Conservation (phyloP, 208 protist species). For the Tritrichomonas foetus region DNA sequence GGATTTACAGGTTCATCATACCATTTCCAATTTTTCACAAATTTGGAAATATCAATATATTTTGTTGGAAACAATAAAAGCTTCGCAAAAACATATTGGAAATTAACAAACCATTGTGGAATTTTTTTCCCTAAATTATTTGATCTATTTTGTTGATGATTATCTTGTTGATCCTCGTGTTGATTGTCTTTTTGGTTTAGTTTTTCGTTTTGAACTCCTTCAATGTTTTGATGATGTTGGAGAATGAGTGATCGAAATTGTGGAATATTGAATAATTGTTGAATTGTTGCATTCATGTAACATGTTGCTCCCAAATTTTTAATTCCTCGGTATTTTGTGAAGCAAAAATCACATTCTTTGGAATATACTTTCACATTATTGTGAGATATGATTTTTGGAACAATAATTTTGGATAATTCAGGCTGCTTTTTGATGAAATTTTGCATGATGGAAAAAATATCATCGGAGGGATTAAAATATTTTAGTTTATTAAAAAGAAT, state of each 20-base stretch:
- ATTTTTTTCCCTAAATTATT: no score
- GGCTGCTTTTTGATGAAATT: not conserved
- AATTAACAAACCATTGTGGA: not conserved
- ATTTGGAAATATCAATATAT: not conserved
- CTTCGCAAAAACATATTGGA: not conserved
- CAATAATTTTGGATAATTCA: not conserved
- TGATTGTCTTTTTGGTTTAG: no score
- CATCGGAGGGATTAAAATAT: not conserved
- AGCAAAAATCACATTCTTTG: no score
- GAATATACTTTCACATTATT: not conserved
- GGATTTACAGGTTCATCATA: not conserved
- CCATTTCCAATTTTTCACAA: not conserved
- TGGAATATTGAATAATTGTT: not conserved
- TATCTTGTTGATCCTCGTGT: no score
- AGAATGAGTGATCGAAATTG: not conserved
- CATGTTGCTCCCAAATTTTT: not conserved
- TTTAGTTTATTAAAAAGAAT: not conserved
- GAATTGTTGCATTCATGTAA: conserved; percentile 28
- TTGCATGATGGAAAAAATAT: not conserved
- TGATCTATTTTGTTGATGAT: no score
- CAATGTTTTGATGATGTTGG: not conserved
- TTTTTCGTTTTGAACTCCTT: no score
- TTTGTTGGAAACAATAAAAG: not conserved
- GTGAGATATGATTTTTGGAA: not conserved
- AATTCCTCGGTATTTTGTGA: not conserved